These are phyloP conservation scores for Linnemannia schmuckeri DNA, from an alignment of 192 early-diverging fungal genomes.

Conservation along the genomic window DNA sequence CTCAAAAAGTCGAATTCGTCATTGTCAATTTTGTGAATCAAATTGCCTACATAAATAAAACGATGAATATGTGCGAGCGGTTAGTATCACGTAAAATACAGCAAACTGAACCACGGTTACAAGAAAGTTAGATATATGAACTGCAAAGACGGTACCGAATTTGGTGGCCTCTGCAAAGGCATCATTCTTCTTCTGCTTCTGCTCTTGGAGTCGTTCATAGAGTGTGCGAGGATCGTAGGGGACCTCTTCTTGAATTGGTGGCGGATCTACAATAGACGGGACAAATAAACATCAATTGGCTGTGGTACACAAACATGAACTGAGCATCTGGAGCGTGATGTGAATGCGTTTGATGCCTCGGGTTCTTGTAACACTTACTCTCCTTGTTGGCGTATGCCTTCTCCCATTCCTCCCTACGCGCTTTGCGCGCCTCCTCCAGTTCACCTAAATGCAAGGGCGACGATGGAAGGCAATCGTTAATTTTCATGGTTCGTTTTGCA, in stretches of 20 bases:
- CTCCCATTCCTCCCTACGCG: slow-evolving; percentile 56
- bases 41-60: slow-evolving; percentile 57
- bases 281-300: neutral
- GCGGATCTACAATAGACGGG: slow-evolving; percentile 36
- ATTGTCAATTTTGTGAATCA: slow-evolving; percentile 74
- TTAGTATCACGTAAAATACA: neutral
- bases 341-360: neutral
- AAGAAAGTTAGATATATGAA: too few relatives aligned
- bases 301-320: neutral
- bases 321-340: neutral
- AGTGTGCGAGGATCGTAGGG: slow-evolving; percentile 80
- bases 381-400: slow-evolving; percentile 53
- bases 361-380: slow-evolving; percentile 1
- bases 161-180: slow-evolving; percentile 71
- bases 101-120: neutral
- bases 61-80: neutral
- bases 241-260: slow-evolving; percentile 57
- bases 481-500: neutral
- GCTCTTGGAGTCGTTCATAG: slow-evolving; percentile 81
- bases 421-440: slow-evolving; percentile 51
- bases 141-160: slow-evolving; percentile 49
- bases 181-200: slow-evolving; percentile 73
- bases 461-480: neutral
- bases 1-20: slow-evolving; percentile 81
- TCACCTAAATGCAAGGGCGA: neutral